These are phyloP conservation scores for Malus hybrid DNA, from an alignment of 331 rosid species.

Conservation along the genomic window DNA sequence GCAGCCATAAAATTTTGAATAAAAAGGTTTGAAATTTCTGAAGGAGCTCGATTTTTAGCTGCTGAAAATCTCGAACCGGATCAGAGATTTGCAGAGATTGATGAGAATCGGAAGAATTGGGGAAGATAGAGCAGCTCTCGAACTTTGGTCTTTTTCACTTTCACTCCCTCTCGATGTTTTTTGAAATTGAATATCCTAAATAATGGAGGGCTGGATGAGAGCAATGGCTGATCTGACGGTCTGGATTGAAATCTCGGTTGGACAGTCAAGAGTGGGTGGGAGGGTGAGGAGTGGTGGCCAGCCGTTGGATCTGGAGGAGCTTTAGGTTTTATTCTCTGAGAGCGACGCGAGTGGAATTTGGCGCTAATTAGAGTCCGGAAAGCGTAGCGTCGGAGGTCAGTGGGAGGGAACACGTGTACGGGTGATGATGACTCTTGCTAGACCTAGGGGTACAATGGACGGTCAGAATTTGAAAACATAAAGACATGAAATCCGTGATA, in stretches of 20 bases:
- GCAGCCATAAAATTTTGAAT: background rate
- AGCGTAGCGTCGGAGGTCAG: background rate
- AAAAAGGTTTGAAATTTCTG: background rate
- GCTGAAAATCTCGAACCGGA: background rate
- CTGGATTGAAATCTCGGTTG: background rate
- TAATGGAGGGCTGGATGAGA: slow-evolving; percentile 22
- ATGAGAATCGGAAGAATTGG: background rate
- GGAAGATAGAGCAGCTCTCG: slow-evolving; percentile 6
- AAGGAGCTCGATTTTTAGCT: background rate
- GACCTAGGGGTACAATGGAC: background rate
- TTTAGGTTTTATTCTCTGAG: slow-evolving; percentile 4
- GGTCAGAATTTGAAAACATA: slow-evolving; percentile 19
- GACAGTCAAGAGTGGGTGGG: slow-evolving; percentile 11
- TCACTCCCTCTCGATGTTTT: slow-evolving; percentile 42
- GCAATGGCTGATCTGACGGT: background rate
- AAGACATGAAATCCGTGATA: background rate
- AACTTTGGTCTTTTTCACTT: slow-evolving; percentile 3
- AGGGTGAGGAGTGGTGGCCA: background rate
- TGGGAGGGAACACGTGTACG: slow-evolving; percentile 27
- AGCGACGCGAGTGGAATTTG: slow-evolving; percentile 39
- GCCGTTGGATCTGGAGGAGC: slow-evolving; percentile 35
- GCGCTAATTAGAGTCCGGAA: slow-evolving; percentile 52
- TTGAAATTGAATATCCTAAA: slow-evolving; percentile 47
- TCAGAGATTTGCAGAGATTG: background rate
- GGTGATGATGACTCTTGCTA: background rate